Conservation (phyloP, 1,284 basidiomycete species). For the Cryptococcus sp. region DNA sequence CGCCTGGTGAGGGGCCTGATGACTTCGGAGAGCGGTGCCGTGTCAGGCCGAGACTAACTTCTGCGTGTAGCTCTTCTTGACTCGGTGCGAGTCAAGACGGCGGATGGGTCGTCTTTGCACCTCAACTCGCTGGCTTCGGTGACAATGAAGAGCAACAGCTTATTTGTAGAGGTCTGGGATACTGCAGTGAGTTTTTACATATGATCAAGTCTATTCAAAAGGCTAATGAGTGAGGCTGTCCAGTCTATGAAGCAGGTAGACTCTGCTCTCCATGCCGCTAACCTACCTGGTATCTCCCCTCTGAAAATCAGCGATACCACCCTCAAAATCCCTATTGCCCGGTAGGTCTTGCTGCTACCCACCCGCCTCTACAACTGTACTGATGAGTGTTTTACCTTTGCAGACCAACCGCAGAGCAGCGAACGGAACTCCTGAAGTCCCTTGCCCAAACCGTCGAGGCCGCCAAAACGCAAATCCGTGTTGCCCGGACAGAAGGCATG, state of each 20-base stretch:
- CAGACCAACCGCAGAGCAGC: conserved; percentile 42
- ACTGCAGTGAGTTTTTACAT: conserved; percentile 23
- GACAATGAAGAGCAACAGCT: conserved; percentile 35
- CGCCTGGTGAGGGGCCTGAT: conserved; percentile 36
- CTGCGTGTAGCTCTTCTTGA: conserved; percentile 42
- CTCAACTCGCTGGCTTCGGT: conserved; percentile 45
- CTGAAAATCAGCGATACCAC: conserved; percentile 32
- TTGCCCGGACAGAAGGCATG: conserved; percentile 43
- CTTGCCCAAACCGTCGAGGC: conserved; percentile 38
- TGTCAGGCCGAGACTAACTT: neutral
- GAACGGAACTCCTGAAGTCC: conserved; percentile 35
- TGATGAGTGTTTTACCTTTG: too few relatives aligned
- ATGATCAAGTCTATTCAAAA: too few relatives aligned
- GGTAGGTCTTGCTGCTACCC: conserved; percentile 24
- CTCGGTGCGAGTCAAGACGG: conserved; percentile 37
- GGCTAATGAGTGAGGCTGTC: neutral
- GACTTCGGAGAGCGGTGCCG: neutral
- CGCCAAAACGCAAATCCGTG: conserved; percentile 45
- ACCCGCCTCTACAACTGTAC: neutral
- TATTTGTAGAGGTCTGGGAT: conserved; percentile 48
- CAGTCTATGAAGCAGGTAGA: conserved; percentile 44
- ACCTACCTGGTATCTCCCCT: conserved; percentile 47
- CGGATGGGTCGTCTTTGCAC: conserved; percentile 29
- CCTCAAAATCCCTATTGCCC: conserved; percentile 41
- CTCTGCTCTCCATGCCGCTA: conserved; percentile 45